Evolutionary conservation across 345 rosid genomes (phyloP).

Genomic region (Jatropha curcas): DNA sequence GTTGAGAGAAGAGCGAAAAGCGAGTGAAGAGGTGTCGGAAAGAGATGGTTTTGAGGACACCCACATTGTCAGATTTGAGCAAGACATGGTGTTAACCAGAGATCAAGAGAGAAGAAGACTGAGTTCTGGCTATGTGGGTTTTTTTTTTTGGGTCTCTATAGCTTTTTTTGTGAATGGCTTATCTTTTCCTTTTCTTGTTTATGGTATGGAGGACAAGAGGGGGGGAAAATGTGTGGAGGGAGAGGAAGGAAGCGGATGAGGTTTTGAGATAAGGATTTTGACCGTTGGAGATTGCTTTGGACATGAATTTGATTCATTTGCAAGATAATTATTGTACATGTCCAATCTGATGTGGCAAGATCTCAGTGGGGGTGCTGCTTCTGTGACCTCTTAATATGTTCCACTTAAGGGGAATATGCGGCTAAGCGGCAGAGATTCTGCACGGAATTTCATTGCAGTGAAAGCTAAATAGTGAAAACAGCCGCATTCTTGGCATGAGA

Average conservation of each 20-base stretch:
- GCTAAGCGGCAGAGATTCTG: no score
- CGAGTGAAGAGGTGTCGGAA: slow-evolving; percentile 69
- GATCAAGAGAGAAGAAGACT: slow-evolving; percentile 14
- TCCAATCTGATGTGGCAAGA: slow-evolving; percentile 29
- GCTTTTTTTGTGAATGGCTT: slow-evolving; percentile 9
- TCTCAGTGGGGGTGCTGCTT: neutral
- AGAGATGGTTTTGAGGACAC: slow-evolving; percentile 73
- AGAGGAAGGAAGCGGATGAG: slow-evolving; percentile 52
- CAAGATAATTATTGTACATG: neutral
- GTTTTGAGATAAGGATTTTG: slow-evolving; percentile 75
- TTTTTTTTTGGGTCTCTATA: neutral
- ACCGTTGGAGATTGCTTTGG: slow-evolving; percentile 39
- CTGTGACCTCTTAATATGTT: neutral
- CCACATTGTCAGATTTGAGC: slow-evolving; percentile 81
- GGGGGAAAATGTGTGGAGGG: slow-evolving; percentile 59
- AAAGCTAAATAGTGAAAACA: no score
- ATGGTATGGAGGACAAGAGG: slow-evolving; percentile 31
- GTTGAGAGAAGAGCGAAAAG: slow-evolving; percentile 63
- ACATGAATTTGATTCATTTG: slow-evolving; percentile 10
- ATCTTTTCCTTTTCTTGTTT: neutral
- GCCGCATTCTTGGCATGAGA: no score
- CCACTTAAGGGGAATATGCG: slow-evolving; percentile 19
- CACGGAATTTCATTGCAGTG: neutral
- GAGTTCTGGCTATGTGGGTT: slow-evolving; percentile 15
- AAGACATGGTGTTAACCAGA: slow-evolving; percentile 50